Evolutionary conservation across 352 stramenopile genomes (phyloP), one percentile per base, ranked within the genome.

Genomic region (Pythium utonaiense): DNA sequence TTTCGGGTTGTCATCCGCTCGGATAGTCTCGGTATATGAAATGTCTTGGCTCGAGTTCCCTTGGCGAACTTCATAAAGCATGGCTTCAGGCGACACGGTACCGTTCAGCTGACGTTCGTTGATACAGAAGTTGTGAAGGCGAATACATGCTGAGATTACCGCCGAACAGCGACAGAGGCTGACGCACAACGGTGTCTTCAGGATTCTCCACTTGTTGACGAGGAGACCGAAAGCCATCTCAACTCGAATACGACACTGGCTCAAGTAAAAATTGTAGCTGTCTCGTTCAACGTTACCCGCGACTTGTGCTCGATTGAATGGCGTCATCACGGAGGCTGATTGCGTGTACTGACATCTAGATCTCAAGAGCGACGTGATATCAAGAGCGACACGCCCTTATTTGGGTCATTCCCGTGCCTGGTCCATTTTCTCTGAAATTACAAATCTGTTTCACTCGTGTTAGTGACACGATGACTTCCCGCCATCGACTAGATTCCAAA

Each of bases 261-360:
- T 74, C 3, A 75, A 49, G 33, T 69, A 71, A 57, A 74, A 80
- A 44, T 80, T 80, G 49, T 61, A 79, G 50, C 59, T 60, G 31
- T 60, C 51, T n/a, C n/a, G n/a, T n/a, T n/a, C n/a, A n/a, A n/a
- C n/a, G n/a, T n/a, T n/a, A n/a, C n/a, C n/a, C n/a, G n/a, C n/a
- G n/a, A n/a, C n/a, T n/a, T n/a, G n/a, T n/a, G n/a, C n/a, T n/a
- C n/a, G n/a, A n/a, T n/a, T n/a, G n/a, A n/a, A n/a, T n/a, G n/a
- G n/a, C n/a, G n/a, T n/a, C n/a, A n/a, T n/a, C n/a, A n/a, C n/a
- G n/a, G n/a, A n/a, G n/a, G n/a, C n/a, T n/a, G n/a, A n/a, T n/a
- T n/a, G n/a, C n/a, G n/a, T n/a, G n/a, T n/a, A n/a, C n/a, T n/a
- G n/a, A n/a, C n/a, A n/a, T n/a, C n/a, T 17, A 14, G 34, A 41